Percentiles rank a stretch among this genome's conserved stretches.
Conservation (phyloP, 176 grass and related monocot species). For the Guadua angustifolia region DNA sequence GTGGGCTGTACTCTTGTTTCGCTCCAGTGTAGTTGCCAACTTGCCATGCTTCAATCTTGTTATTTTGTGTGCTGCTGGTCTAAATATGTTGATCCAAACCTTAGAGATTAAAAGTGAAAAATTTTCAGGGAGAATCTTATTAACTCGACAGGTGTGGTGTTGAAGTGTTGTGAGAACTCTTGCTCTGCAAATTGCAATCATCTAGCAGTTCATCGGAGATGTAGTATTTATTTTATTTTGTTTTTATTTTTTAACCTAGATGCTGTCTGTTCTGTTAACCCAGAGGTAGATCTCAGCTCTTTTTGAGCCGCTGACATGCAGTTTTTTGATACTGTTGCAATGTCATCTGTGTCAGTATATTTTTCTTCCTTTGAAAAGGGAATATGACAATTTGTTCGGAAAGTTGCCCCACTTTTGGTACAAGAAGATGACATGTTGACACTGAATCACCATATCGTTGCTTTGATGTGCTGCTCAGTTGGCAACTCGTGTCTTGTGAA, state of each 20-base stretch:
- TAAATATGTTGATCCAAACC: background rate
- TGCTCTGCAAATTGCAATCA: background rate
- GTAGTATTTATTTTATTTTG: too few species aligned
- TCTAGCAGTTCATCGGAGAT: background rate
- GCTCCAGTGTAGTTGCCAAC: too few species aligned
- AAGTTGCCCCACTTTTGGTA: constrained; percentile 5
- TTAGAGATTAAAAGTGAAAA: background rate
- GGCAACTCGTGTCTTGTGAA: constrained; percentile 27
- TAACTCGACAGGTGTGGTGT: background rate
- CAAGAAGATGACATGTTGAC: constrained; percentile 13
- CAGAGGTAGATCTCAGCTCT: constrained; percentile 34
- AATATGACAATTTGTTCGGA: background rate
- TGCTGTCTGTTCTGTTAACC: background rate
- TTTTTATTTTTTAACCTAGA: background rate
- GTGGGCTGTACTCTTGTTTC: background rate
- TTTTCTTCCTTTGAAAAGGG: background rate
- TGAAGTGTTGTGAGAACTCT: background rate
- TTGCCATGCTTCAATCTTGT: background rate
- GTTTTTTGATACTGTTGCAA: constrained; percentile 18
- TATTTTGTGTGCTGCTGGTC: background rate
- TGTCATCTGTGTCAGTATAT: background rate
- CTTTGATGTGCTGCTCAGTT: constrained; percentile 14
- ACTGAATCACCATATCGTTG: constrained; percentile 13
- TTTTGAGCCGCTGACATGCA: background rate
- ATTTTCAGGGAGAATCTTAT: background rate